Evolutionary conservation across 306 rosid species (phyloP), one percentile per base, ranked within the genome.

Genomic region (Luffa acutangula): DNA sequence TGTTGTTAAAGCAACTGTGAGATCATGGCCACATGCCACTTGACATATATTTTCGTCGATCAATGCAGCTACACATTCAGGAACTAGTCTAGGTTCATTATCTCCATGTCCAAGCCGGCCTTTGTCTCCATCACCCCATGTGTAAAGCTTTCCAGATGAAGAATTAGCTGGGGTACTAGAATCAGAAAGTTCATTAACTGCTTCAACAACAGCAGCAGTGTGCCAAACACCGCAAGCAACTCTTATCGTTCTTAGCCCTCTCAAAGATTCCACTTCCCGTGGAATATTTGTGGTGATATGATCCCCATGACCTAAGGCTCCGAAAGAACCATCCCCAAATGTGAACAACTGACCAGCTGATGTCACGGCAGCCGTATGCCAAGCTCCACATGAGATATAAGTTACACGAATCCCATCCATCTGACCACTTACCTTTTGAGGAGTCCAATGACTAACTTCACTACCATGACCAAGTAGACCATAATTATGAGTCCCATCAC

Each of bases 151-250:
- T 86, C 97, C 91, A 79, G 78, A 57, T 36, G 87, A 77, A 84
- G 92, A 86, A 83, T 62, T 64, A 8, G 73, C 65, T 60, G 91
- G 86, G 84, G 83, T 83, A 81, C 84, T 91, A 81, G 84, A 58
- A 84, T 58, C 53, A 54, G 83, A 84, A 25, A 81, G 84, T 80
- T 92, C 91, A 59, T 81, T 84, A 36, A 37, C 53, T 77, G 81
- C 87, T 84, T 88, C 97, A 82, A 87, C 93, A 80, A 84, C 90
- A 66, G 98, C 95, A 83, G 97, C 98, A 75, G 98, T 92, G 91
- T 95, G 98, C 98, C 98, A 95, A 81, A 90, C 93, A 85, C 98
- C 97, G 83, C 98, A 95, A 75, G 97, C 87, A 88, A 91, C 97
- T 86, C 80, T 90, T 54, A 77, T 87, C 76, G 93, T 90, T 88